phyloP scores from a whole-genome alignment of 257 asterid species.

The Solanum rostratum region DNA sequence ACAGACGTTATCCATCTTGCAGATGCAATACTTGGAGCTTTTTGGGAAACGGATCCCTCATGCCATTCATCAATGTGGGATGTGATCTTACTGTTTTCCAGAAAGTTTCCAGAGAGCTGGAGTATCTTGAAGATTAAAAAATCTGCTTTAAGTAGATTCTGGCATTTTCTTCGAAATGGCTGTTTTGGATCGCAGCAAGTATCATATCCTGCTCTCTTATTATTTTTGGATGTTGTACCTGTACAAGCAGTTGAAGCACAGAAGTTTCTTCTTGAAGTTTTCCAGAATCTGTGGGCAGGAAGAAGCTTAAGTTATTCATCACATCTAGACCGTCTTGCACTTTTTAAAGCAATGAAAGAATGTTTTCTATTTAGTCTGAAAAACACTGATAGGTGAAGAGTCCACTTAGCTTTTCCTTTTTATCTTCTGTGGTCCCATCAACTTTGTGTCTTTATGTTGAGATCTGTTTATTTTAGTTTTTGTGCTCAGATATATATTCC shows the following conservation, averaged over 20 bases:
- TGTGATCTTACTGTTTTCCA: conserved; percentile 43
- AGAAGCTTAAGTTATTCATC: conserved; percentile 47
- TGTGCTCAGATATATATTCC: conserved; percentile 6
- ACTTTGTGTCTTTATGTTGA: background rate
- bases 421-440: background rate
- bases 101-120: conserved; percentile 79
- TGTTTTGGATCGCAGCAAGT: conserved; percentile 96
- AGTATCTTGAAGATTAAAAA: conserved; percentile 56
- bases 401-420: background rate
- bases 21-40: conserved; percentile 73
- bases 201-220: conserved; percentile 78
- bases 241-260: conserved; percentile 46
- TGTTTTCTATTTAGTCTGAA: conserved; percentile 68
- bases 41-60: conserved; percentile 71
- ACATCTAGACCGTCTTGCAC: conserved; percentile 47
- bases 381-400: conserved; percentile 68
- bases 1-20: conserved; percentile 66
- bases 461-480: background rate
- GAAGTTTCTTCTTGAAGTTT: conserved; percentile 67
- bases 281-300: conserved; percentile 84
- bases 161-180: conserved; percentile 78
- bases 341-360: conserved; percentile 63
- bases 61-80: conserved; percentile 99
- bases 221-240: conserved; percentile 71
- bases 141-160: conserved; percentile 52